Evolutionary conservation across 192 early-diverging fungal species (phyloP), one percentile per base, ranked within the genome.

Genomic region (Martensiomyces pterosporus): DNA sequence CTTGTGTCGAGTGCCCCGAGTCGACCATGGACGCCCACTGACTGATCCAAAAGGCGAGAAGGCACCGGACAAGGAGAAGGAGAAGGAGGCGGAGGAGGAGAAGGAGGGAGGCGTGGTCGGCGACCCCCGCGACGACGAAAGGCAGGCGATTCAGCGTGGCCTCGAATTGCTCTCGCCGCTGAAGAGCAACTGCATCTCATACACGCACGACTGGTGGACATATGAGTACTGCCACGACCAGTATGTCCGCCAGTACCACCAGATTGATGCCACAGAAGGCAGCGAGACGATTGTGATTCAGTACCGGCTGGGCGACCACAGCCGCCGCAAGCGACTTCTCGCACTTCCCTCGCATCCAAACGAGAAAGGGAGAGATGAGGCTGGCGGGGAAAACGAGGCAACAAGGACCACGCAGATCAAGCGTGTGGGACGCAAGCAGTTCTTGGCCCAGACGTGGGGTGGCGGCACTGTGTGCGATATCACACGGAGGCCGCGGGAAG

Each of bases 181-280:
- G 17, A 44, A 57, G 26, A 44, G 40, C 3, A 36, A 55, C 19
- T 88, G 86, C 51, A 52, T 88, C 19, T 37, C 49, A 36, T 79
- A 66, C 35, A 64, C 63, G 33, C 50, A 61, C 25, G 55, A 72
- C 17, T 92, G 79, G 67, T 95, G 88, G 86, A 80, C 80, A 0
- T 95, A 92, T 55, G 86, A 91, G 58, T 95, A 87, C 58, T 95
- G 92, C 56, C 90, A 90, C 64, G 34, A 37, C 23, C 49, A 47
- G 7, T 47, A 80, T 26, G 76, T 88, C 24, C 77, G 77, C 7
- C 87, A 90, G 69, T 84, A 67, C 57, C 81, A 82, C 53, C 47
- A 61, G 22, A 43, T 60, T 32, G 40, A 59, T 15, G 46, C 50
- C 0, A 68, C 74, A 39, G 37, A 52, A 21, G 23, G 43, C 2